Base-by-base conservation (phyloP, 2,329 filamentous ascomycete genomes). In the Fusarium fracticaudum region DNA sequence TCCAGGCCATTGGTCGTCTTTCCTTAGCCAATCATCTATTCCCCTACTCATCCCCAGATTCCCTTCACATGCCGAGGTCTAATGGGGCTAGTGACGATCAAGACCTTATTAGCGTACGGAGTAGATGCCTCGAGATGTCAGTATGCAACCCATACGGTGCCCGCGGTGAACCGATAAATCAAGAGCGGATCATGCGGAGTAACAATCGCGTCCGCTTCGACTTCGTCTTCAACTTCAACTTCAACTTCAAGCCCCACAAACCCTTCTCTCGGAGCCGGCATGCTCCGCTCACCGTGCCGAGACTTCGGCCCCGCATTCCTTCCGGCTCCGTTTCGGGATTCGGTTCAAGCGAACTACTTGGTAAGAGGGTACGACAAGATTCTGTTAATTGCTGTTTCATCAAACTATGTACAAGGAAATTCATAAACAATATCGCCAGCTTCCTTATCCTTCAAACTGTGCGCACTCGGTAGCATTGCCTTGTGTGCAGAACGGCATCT, bases 401-500 rank as follows among this genome's bases (percentile, higher is more conserved):
- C 24, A 51, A 72, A 53, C 17, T 69, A 66, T 60, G 45, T 65
- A 61, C 63, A 55, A 35, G 43, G n/a, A 33, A 60, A 44, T 54
- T 41, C 33, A 26, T 22, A 22, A 48, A 24, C 20, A 12, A 20
- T 53, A 50, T 12, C 47, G 50, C 26, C 22, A 24, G 17, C 41
- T 38, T 15, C 24, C 37, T 65, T 53, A 78, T 48, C 58, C 50
- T 12, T 62, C 50, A 31, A 73, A 35, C 50, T 76, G 61, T 26
- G 71, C 78, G 55, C 79, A 80, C 51, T 80, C 79, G 8, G 72
- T 75, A 18, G 77, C 72, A 37, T 74, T 72, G 50, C 79, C 79
- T 64, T 80, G 79, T n/a, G 78, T 79, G 62, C 79, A 81, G 58
- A 80, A 81, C 10, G 89, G 86, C 92, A 94, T 93, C 80, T 93